Percentiles rank a stretch among this genome's conserved stretches.
Conservation (phyloP, 192 early-diverging fungal species). For the Coemansia guatemalensis region DNA sequence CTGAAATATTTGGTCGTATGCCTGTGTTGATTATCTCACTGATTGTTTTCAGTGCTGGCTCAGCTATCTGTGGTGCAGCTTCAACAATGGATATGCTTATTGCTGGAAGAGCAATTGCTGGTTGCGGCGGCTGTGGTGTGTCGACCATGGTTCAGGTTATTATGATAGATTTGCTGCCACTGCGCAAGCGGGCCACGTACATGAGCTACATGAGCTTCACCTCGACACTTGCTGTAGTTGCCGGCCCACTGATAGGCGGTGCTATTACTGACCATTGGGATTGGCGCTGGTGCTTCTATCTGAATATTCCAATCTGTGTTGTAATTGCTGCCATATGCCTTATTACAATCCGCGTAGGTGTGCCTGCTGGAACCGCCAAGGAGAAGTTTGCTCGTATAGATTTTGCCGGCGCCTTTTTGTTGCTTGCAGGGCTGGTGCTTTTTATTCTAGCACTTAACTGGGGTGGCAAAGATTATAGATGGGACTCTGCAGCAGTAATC, state of each 20-base stretch:
- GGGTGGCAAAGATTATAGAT: conserved; percentile 69
- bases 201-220: conserved; percentile 56
- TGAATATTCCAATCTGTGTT: conserved; percentile 49
- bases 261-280: conserved; percentile 54
- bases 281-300: conserved; percentile 60
- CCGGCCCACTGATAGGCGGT: conserved; percentile 58
- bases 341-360: conserved; percentile 7
- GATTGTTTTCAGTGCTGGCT: conserved; percentile 53
- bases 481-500: conserved; percentile 61
- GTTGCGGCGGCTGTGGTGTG: conserved; percentile 66
- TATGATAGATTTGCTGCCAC: conserved; percentile 61
- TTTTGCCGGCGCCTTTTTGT: conserved; percentile 57
- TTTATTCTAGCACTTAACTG: conserved; percentile 71
- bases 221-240: conserved; percentile 56
- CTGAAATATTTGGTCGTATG: conserved; percentile 79
- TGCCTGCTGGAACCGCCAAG: conserved; percentile 12
- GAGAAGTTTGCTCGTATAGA: conserved; percentile 64
- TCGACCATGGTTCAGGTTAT: conserved; percentile 63
- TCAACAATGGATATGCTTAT: conserved; percentile 64
- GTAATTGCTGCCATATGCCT: conserved; percentile 44
- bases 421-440: conserved; percentile 57
- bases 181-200: conserved; percentile 61
- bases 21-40: conserved; percentile 54
- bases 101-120: conserved; percentile 60
- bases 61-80: conserved; percentile 55